Evolutionary conservation across 2,329 filamentous ascomycete genomes (phyloP).

Genomic region (Arthroderma uncinatum): DNA sequence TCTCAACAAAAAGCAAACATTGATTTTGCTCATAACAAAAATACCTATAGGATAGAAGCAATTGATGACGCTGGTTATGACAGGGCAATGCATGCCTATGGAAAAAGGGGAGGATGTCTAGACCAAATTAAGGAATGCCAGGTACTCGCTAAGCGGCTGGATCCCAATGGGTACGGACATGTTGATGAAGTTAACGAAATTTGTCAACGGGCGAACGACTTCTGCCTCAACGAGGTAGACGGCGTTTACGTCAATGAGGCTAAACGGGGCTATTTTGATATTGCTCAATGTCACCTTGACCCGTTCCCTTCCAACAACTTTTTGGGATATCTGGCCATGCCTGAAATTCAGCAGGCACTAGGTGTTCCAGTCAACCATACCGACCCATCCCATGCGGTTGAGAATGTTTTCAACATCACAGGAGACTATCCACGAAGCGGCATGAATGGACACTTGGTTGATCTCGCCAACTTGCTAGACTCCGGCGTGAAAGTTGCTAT

Average conservation of each 20-base stretch:
- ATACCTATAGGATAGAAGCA: constrained; percentile 44
- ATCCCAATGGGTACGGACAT: constrained; percentile 40
- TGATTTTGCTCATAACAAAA: constrained; percentile 43
- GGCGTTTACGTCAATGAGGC: constrained; percentile 35
- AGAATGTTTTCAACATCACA: constrained; percentile 41
- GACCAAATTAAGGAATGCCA: constrained; percentile 45
- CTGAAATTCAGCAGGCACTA: constrained; percentile 46
- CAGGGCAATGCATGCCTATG: constrained; percentile 36
- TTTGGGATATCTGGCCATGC: constrained; percentile 46
- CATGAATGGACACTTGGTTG: constrained; percentile 37
- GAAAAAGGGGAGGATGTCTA: constrained; percentile 43
- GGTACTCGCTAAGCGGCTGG: constrained; percentile 35
- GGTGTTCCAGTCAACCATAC: constrained; percentile 51
- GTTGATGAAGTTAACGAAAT: constrained; percentile 36
- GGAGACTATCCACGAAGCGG: constrained; percentile 55
- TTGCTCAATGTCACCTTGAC: constrained; percentile 41
- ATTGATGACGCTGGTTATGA: constrained; percentile 36
- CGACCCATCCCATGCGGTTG: constrained; percentile 31
- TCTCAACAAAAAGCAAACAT: constrained; percentile 41
- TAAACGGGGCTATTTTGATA: constrained; percentile 47
- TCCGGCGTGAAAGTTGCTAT: constrained; percentile 57
- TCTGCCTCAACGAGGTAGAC: constrained; percentile 48
- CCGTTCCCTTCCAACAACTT: constrained; percentile 44
- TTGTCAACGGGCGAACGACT: constrained; percentile 36
- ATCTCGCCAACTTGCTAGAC: constrained; percentile 49